Evolutionary conservation across 202 grass and related monocot genomes (phyloP).

Genomic region (Sporobolus alterniflorus): DNA sequence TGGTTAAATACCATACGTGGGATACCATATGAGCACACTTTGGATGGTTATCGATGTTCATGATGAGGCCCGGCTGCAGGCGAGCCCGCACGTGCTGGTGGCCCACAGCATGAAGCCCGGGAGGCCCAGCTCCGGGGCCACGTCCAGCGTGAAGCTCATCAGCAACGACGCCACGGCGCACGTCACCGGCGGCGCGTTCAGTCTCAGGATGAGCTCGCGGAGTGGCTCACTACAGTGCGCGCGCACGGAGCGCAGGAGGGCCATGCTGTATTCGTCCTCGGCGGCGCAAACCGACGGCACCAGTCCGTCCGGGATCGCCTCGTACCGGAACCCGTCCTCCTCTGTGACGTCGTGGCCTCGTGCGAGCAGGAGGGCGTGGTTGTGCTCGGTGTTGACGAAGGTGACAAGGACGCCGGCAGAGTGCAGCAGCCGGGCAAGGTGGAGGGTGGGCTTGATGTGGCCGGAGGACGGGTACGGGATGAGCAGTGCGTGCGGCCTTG

Average conservation of each 20-base stretch:
- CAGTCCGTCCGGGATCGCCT: conserved; percentile 25
- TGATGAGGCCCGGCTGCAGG: background rate
- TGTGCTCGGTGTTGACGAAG: conserved; percentile 34
- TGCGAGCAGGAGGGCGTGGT: background rate
- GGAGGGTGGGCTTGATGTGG: conserved; percentile 22
- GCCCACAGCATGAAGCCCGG: conserved; percentile 15
- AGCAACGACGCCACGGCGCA: conserved; percentile 29
- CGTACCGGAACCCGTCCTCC: background rate
- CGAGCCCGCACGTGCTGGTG: conserved; percentile 18
- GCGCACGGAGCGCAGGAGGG: background rate
- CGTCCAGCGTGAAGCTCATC: conserved; percentile 19
- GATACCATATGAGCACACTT: background rate
- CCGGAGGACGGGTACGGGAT: conserved; percentile 17
- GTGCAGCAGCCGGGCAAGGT: conserved; percentile 29
- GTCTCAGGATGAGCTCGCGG: background rate
- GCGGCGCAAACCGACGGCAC: background rate
- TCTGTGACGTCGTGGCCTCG: background rate
- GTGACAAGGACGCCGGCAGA: conserved; percentile 34
- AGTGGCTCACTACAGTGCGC: background rate
- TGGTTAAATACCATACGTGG: too few species aligned
- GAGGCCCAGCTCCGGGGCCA: conserved; percentile 25
- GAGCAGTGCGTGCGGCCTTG: conserved; percentile 27
- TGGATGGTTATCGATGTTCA: background rate
- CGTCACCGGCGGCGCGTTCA: conserved; percentile 25
- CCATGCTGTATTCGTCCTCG: background rate